Conservation (phyloP, 2,329 filamentous ascomycete species). For the Hortaea sp. region DNA sequence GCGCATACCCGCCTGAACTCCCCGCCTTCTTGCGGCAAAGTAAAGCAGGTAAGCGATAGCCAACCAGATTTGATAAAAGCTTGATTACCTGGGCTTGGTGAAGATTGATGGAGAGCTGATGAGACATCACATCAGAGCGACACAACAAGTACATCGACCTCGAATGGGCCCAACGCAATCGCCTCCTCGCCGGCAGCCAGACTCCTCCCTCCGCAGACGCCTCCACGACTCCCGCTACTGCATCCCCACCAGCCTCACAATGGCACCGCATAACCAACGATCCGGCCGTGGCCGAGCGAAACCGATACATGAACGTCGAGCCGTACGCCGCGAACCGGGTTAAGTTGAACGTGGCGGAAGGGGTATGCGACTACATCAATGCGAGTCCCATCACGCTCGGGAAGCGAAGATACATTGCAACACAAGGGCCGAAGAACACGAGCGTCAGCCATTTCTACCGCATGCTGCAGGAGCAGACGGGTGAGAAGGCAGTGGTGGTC, state of each 20-base stretch:
- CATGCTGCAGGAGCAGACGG: conserved; percentile 68
- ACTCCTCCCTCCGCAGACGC: conserved; percentile 5
- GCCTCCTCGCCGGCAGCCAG: conserved; percentile 38
- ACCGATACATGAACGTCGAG: conserved; percentile 83
- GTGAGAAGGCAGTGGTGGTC: conserved; percentile 60
- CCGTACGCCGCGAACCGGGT: conserved; percentile 83
- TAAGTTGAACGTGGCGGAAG: conserved; percentile 65
- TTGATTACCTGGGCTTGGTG: background rate
- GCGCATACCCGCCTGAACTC: conserved; percentile 20
- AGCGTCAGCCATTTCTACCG: conserved; percentile 82
- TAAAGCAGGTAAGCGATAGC: conserved; percentile 28
- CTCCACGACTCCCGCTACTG: conserved; percentile 4
- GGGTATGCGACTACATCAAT: conserved; percentile 45
- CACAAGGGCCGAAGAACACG: conserved; percentile 68
- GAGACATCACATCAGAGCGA: conserved; percentile 39
- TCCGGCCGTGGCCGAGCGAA: conserved; percentile 51
- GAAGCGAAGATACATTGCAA: conserved; percentile 68
- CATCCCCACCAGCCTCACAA: conserved; percentile 38
- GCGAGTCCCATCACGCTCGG: conserved; percentile 37
- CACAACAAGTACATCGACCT: conserved; percentile 51
- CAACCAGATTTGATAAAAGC: too few species aligned
- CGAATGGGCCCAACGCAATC: conserved; percentile 49
- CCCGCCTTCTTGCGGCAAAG: conserved; percentile 45
- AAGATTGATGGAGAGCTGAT: background rate
- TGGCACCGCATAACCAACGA: conserved; percentile 51